phyloP scores from a whole-genome alignment of 352 stramenopile species.

The Phytopythium helicoides region DNA sequence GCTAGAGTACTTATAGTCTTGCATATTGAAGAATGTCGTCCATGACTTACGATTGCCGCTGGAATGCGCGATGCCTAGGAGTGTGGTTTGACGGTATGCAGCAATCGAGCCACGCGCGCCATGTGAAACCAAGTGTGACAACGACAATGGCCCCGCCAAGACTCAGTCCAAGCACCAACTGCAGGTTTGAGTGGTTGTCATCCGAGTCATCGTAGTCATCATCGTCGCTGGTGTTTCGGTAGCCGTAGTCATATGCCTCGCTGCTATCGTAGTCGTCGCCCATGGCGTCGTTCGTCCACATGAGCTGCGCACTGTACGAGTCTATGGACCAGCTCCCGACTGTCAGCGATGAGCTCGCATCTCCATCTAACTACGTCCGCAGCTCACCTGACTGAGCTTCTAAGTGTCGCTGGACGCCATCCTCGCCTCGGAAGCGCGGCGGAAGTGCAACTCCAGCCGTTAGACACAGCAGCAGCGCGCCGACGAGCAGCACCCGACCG shows the following conservation, averaged over 20 bases:
- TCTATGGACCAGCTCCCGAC: background rate
- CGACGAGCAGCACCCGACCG: background rate
- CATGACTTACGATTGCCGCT: conserved; percentile 33
- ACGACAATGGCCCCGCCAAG: conserved; percentile 30
- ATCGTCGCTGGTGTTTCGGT: background rate
- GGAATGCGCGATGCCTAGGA: conserved; percentile 43
- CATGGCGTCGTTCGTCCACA: conserved; percentile 5
- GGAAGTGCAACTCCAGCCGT: background rate
- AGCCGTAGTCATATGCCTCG: too few relatives aligned
- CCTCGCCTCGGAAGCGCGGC: background rate
- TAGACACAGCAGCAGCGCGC: conserved; percentile 1
- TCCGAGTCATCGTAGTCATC: conserved; percentile 9
- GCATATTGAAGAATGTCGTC: conserved; percentile 6
- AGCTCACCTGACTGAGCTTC: too few relatives aligned
- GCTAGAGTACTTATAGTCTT: too few relatives aligned
- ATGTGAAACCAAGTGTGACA: conserved; percentile 41
- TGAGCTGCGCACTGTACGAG: background rate
- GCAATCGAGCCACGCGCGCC: conserved; percentile 50
- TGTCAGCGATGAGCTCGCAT: too few relatives aligned
- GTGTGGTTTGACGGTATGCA: conserved; percentile 33
- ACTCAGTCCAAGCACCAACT: conserved; percentile 28
- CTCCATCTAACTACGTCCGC: too few relatives aligned
- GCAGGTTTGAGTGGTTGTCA: conserved; percentile 14
- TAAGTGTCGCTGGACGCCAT: too few relatives aligned
- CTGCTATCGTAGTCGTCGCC: conserved; percentile 3